Base-by-base conservation (phyloP, 345 rosid species). In the Hevea brasiliensis region DNA sequence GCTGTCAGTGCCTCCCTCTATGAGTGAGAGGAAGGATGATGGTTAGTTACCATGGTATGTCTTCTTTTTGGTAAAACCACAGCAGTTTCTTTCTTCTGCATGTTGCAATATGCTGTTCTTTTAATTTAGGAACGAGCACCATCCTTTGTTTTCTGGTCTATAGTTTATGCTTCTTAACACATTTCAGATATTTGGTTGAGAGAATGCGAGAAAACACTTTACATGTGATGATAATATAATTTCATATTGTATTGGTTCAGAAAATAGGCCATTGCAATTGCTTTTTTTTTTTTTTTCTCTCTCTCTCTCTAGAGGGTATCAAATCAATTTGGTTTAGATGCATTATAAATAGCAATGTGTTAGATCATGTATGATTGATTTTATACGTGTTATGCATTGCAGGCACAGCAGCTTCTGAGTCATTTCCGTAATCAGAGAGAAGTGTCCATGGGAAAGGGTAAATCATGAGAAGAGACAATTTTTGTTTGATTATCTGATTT, bases 361-460 rank as follows among this genome's bases (percentile, higher is more conserved):
- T 24, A 70, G 54, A 74, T 84, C 71, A 56, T 80, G 29, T 61
- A 40, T 60, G 77, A 12, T 71, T 57, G 57, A 57, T 50, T 50
- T 50, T 50, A 20, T 27, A 50, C 42, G 23, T 64, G 23, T 81
- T 45, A 57, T 84, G 80, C 42, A 9, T 48, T 51, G 71, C 86
- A 92, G 97, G 98, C 98, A 68, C 98, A 87, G 62, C 98, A 92
- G 78, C 97, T 90, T 79, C 91, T 94, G 10, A 85, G 97, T 77
- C 98, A 94, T 78, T 94, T 94, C 73, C 87, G 98, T 40, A 90
- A 81, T 83, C 98, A 90, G 83, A 80, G 97, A 84, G 93, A 87
- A 77, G 91, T 82, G 27, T 77, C 83, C 61, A 81, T 67, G 65
- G 89, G 84, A 78, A 94, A 88, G 80, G 78, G 89, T 56, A 87